Conservation (phyloP, 768 basidiomycete genomes). For the Lactarius indigo region DNA sequence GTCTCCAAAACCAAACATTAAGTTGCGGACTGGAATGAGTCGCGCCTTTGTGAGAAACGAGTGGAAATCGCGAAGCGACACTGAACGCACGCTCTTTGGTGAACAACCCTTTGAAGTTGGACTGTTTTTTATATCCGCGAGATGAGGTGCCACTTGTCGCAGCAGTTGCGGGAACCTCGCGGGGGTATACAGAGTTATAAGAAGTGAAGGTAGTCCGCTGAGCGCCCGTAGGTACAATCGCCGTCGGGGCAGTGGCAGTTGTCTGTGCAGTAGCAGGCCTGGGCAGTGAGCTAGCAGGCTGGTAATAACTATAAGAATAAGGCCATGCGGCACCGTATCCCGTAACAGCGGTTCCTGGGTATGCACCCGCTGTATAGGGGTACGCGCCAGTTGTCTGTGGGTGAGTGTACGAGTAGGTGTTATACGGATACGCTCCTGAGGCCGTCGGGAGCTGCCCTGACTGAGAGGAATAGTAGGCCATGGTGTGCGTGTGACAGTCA, state of each 20-base stretch:
- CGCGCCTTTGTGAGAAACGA: background rate
- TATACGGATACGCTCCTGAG: conserved; percentile 61
- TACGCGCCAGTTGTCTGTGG: conserved; percentile 47
- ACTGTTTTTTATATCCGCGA: conserved; percentile 57
- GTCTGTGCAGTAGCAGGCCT: conserved; percentile 29
- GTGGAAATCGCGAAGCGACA: background rate
- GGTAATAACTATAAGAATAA: conserved; percentile 60
- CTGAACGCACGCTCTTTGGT: conserved; percentile 69
- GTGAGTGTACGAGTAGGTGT: conserved; percentile 44
- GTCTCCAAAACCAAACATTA: conserved; percentile 95
- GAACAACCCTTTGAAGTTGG: conserved; percentile 71
- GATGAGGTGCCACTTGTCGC: conserved; percentile 39
- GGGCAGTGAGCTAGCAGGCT: conserved; percentile 16
- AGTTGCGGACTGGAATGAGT: conserved; percentile 56
- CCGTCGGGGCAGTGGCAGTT: conserved; percentile 18
- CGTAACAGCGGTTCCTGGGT: conserved; percentile 59
- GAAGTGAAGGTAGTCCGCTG: conserved; percentile 32
- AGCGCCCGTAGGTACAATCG: conserved; percentile 24
- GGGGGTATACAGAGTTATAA: conserved; percentile 41
- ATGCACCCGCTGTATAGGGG: conserved; percentile 46
- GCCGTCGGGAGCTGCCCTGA: conserved; percentile 32
- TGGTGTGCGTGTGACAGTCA: conserved; percentile 9
- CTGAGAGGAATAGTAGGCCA: conserved; percentile 34
- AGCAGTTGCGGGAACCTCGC: conserved; percentile 46
- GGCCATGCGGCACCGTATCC: conserved; percentile 63